Base-by-base conservation (phyloP, 345 rosid genomes). In the Gossypioides kirkii region DNA sequence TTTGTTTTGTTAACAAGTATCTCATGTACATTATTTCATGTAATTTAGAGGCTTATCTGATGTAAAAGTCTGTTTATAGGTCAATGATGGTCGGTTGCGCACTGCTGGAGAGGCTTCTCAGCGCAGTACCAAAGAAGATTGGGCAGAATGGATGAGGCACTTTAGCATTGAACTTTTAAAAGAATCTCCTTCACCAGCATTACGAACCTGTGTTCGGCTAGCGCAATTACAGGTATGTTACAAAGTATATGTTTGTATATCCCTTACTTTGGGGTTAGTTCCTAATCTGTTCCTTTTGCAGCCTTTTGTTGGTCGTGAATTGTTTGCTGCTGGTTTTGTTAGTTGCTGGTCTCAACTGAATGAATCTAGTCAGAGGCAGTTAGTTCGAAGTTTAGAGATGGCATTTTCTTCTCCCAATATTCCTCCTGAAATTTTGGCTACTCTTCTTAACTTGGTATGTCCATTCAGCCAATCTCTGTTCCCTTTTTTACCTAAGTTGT, bases 131-230 rank as follows among this genome's bases (percentile, higher is more conserved):
- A 92, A 87, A 84, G 99, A 95, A 87, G 99, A 95, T 74, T 95
- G 99, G 99, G 96, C 96, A 66, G 99, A 95, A 78, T 95, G 99
- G 99, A 95, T 95, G 99, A 85, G 99, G 84, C 99, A 95, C 86
- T 92, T 92, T 77, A 95, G 99, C 84, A 95, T 95, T 83, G 98
- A 95, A 81, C 90, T 92, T 73, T 83, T 95, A 38, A 95, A 92
- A 84, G 94, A 92, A 86, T 95, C 99, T 78, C 99, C 99, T 75
- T 92, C 96, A 82, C 98, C 99, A 52, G 99, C 99, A 70, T 83
- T 95, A 78, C 85, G 95, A 85, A 89, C 98, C 49, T 95, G 99
- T 79, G 96, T 97, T 76, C 90, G 92, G 80, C 94, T 95, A 72
- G 99, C 99, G 73, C 99, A 95, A 81, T 81, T 90, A 74, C 98